phyloP scores from a whole-genome alignment of 805 yeast genomes.

The Starmerella gropengiesseri region DNA sequence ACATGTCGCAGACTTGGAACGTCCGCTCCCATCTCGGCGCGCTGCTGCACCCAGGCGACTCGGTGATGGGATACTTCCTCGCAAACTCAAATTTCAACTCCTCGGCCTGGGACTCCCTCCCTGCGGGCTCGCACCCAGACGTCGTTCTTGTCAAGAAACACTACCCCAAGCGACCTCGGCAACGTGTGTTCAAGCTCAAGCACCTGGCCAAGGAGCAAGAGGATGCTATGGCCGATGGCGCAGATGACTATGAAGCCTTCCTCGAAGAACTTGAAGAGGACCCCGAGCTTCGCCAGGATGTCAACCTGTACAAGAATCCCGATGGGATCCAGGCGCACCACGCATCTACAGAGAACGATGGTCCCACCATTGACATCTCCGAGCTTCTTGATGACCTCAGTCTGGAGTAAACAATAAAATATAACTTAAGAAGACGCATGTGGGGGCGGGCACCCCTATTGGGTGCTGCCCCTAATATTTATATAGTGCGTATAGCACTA shows the following conservation, averaged over 20 bases:
- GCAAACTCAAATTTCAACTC: conserved; percentile 69
- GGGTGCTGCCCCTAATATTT: no score
- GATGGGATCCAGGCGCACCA: conserved; percentile 11
- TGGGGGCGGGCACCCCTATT: no score
- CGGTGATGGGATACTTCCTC: conserved; percentile 76
- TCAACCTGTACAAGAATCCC: conserved; percentile 72
- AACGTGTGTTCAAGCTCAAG: conserved; percentile 82
- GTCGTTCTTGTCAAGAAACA: conserved; percentile 80
- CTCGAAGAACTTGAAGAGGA: conserved; percentile 97
- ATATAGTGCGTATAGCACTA: no score
- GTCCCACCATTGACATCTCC: conserved; percentile 80
- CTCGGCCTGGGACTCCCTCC: conserved; percentile 34
- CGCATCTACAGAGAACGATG: conserved; percentile 50
- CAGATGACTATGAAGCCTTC: conserved; percentile 86
- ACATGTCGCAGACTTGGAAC: conserved; percentile 65
- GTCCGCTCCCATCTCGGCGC: conserved; percentile 84
- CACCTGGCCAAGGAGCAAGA: conserved; percentile 90
- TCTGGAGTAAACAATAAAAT: conserved; percentile 40
- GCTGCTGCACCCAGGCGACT: conserved; percentile 85
- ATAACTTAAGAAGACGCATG: no score
- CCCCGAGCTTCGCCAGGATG: conserved; percentile 79
- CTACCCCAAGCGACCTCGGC: conserved; percentile 64
- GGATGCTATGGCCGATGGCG: conserved; percentile 39
- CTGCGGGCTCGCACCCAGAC: conserved; percentile 42
- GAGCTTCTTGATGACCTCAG: conserved; percentile 91